Base-by-base conservation (phyloP, 1,139 yeast species). In the Arxiozyma slooffiae region DNA sequence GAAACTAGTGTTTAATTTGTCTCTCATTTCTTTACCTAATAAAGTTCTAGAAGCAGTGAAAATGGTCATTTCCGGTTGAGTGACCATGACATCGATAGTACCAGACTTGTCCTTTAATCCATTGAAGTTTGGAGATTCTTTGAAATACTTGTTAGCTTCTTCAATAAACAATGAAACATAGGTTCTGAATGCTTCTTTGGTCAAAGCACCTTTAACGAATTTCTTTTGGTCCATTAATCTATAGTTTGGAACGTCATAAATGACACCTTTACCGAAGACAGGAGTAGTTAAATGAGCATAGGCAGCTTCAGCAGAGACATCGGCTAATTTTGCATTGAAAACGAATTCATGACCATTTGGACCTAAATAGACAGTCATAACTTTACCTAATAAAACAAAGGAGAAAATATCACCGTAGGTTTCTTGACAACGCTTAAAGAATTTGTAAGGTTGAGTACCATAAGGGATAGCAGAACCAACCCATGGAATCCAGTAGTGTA, bases 341-440 rank as follows among this genome's bases (percentile, higher is more conserved):
- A 92, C 88, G 67, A 92, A 90, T 69, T 92, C 98, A 69, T 94
- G 97, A 57, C 98, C 98, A 71, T 87, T 86, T 59, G 97, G 97
- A 47, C 98, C 98, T 61, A 92, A 74, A 67, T 88, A 89, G 51
- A 92, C 98, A 9, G 97, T 90, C 96, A 92, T 89, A 47, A 82
- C 85, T 64, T 81, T 85, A 53, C 98, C 98, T 60, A 92, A 76
- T 67, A 94, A 70, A 56, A 89, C 79, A 66, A 90, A 92, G 21
- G 97, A 82, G 66, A 89, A 92, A 50, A 87, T 86, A 67, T 92
- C 97, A 57, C 98, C 98, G 64, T 90, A 80, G 67, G 87, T 83
- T 57, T 74, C 66, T 60, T 89, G 85, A 68, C 92, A 85, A 47
- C 75, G 72, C 58, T 79, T 84, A 62, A 92, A 94, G 68, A 92